These are phyloP conservation scores for Barnettozyma sucrosica DNA, from an alignment of 805 yeast genomes.

Conservation along the genomic window DNA sequence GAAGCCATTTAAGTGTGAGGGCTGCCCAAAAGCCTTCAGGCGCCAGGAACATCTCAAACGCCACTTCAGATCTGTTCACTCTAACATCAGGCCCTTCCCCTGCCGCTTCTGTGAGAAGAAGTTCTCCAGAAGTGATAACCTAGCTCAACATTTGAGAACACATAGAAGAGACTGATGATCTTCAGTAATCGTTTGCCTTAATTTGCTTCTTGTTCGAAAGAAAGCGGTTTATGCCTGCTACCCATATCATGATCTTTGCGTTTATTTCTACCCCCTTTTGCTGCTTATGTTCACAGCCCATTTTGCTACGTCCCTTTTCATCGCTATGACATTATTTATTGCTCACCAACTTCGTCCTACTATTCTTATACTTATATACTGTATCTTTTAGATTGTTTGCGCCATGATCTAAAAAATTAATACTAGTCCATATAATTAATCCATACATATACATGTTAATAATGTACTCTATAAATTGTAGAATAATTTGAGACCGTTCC, in stretches of 20 bases:
- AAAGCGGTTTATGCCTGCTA: background rate
- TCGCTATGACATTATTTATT: background rate
- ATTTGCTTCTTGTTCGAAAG: background rate
- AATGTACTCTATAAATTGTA: no score
- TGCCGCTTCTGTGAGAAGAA: constrained; percentile 57
- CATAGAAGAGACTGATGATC: constrained; percentile 30
- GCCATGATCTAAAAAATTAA: no score
- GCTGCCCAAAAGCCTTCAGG: constrained; percentile 59
- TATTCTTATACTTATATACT: no score
- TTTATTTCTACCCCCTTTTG: background rate
- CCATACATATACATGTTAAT: no score
- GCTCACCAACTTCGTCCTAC: background rate
- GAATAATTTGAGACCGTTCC: no score
- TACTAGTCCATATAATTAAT: no score
- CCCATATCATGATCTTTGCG: background rate
- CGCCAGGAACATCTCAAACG: constrained; percentile 73
- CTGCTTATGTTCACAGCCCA: background rate
- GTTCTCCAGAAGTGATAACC: constrained; percentile 61
- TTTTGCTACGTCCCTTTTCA: background rate
- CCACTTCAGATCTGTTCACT: constrained; percentile 67
- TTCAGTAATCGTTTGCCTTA: background rate
- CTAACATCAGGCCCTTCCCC: constrained; percentile 62
- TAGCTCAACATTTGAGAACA: constrained; percentile 60
- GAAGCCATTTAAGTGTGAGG: constrained; percentile 57
- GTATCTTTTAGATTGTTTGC: no score